Percentiles rank a stretch among this genome's conserved stretches.
phyloP scores from a whole-genome alignment of 805 yeast genomes.

The Brettanomyces sp. region DNA sequence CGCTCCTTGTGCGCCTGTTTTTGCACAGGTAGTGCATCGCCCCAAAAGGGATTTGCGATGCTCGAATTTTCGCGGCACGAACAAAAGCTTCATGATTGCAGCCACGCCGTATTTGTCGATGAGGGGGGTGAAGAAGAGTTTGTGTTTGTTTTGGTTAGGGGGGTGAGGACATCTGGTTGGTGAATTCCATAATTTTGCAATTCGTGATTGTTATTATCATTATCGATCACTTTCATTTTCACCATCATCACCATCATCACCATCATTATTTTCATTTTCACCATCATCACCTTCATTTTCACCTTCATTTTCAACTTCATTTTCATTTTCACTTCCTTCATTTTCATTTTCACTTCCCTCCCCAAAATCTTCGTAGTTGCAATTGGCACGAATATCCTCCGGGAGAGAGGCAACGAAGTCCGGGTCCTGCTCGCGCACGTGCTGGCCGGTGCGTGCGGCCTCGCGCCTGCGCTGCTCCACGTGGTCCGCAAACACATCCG shows the following conservation, averaged over 20 bases:
- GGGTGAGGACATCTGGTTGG: no score
- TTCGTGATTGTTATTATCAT: no score
- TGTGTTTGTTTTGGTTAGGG: slow-evolving; percentile 21
- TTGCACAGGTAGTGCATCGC: slow-evolving; percentile 59
- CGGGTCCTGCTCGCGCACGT: slow-evolving; percentile 62
- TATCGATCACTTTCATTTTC: slow-evolving; percentile 1
- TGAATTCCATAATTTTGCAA: no score
- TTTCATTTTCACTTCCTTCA: no score
- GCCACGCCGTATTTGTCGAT: slow-evolving; percentile 72
- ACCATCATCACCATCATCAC: slow-evolving; percentile 2
- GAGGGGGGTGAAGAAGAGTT: slow-evolving; percentile 50
- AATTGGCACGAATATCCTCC: slow-evolving; percentile 22
- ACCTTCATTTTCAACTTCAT: slow-evolving; percentile 9
- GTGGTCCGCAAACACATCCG: slow-evolving; percentile 83
- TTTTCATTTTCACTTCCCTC: background rate
- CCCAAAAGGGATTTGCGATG: slow-evolving; percentile 55
- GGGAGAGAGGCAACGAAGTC: slow-evolving; percentile 79
- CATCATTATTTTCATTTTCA: background rate
- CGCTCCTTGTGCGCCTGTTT: slow-evolving; percentile 71
- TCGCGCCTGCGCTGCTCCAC: slow-evolving; percentile 62
- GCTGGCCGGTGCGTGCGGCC: slow-evolving; percentile 32
- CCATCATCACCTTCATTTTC: slow-evolving; percentile 14
- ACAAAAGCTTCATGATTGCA: slow-evolving; percentile 58
- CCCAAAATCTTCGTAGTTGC: slow-evolving; percentile 1
- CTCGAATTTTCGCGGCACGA: slow-evolving; percentile 58